These are phyloP conservation scores for Cladosporium sp. DNA, from an alignment of 2,329 filamentous ascomycete species.

Conservation along the genomic window DNA sequence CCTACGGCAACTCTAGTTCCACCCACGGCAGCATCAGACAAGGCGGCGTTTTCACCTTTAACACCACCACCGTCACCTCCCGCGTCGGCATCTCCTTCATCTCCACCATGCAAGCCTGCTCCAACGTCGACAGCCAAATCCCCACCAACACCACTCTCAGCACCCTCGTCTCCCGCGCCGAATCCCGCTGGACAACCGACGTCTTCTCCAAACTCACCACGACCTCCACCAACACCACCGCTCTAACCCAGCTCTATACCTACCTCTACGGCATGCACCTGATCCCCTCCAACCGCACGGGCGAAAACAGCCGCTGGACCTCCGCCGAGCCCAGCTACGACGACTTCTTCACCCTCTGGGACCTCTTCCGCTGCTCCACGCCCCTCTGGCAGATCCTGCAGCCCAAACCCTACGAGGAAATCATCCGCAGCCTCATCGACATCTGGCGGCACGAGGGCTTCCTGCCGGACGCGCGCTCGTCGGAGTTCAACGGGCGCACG, in stretches of 20 bases:
- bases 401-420: conserved; percentile 56
- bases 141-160: conserved; percentile 26
- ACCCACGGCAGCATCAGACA: conserved; percentile 15
- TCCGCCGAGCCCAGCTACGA: conserved; percentile 63
- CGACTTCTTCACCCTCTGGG: conserved; percentile 69
- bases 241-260: conserved; percentile 45
- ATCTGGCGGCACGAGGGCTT: conserved; percentile 61
- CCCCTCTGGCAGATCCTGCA: conserved; percentile 60
- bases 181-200: conserved; percentile 54
- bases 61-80: conserved; percentile 38
- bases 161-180: conserved; percentile 22
- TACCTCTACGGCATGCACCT: conserved; percentile 64
- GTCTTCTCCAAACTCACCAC: conserved; percentile 55
- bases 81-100: conserved; percentile 63
- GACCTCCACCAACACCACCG: conserved; percentile 17
- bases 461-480: conserved; percentile 63
- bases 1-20: conserved; percentile 9
- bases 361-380: conserved; percentile 58
- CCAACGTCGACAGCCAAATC: conserved; percentile 53
- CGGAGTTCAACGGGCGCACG: conserved; percentile 61
- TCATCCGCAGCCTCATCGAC: conserved; percentile 61
- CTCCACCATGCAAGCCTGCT: conserved; percentile 54
- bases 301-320: conserved; percentile 61
- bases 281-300: conserved; percentile 62
- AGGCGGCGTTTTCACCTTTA: conserved; percentile 45